Evolutionary conservation across 2,329 filamentous ascomycete species (phyloP), one percentile per base, ranked within the genome.

Genomic region (Sporothrix protearum): DNA sequence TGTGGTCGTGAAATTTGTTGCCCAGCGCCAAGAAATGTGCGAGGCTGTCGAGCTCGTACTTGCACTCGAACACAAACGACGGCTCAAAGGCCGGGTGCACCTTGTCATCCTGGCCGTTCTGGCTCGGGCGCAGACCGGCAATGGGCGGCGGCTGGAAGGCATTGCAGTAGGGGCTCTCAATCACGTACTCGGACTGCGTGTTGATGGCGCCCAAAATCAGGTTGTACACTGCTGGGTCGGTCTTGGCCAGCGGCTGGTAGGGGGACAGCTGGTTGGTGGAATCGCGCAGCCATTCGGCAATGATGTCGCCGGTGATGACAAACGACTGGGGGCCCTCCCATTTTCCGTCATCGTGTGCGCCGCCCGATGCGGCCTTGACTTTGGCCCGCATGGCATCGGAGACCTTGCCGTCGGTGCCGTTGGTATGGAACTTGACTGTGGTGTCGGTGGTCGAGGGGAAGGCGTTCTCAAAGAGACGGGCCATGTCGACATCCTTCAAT

Each of bases 1-100:
- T 96, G 77, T 92, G 87, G 51, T 91, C 88, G 81, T 96, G 86
- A 81, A 97, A 98, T 76, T 97, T 90, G 77, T 97, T 97, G 22
- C 86, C 88, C 1, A 99, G 83, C 0, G 92, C 89, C 6, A 99
- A 86, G 80, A 99, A 99, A 78, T 96, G 91, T 0, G 94, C 96
- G 0, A 99, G 85, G 9, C 94, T 97, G 81, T 99, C 96, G 28
- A 99, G 89, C 83, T 99, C 96, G 81, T 98, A 99, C 82, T 99
- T 99, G 87, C 96, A 99, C 81, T 99, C 96, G 75, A 97, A 99
- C 3, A 99, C 96, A 66, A 90, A 87, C 0, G 85, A 88, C 0
- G 91, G 91, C 77, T 98, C 94, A 78, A 97, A 98, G 0, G 85
- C 85, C 0, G 96, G 96, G 76, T 97, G 93, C 0, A 99, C 96